Conservation (phyloP, 306 rosid genomes). For the Rosa rugosa region DNA sequence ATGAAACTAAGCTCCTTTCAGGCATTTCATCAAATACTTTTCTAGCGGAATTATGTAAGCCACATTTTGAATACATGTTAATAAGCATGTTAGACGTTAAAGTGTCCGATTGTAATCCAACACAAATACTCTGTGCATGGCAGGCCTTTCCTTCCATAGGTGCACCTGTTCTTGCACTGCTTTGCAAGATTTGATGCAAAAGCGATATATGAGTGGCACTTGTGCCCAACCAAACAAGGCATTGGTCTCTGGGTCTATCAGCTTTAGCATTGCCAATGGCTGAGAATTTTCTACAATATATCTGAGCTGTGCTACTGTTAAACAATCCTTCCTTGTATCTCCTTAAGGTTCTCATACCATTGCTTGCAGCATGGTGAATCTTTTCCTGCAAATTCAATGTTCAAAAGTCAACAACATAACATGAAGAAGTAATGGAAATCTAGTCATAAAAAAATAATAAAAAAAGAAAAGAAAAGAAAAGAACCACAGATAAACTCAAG, state of each 20-base stretch:
- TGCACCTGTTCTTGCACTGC: constrained; percentile 49
- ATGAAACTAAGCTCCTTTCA: constrained; percentile 64
- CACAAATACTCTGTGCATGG: constrained; percentile 58
- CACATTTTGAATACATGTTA: constrained; percentile 71
- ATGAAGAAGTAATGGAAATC: neutral
- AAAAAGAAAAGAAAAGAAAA: neutral
- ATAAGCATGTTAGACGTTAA: constrained; percentile 75
- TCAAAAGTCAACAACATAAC: neutral
- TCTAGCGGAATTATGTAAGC: constrained; percentile 48
- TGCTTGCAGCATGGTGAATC: constrained; percentile 15
- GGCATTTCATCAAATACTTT: constrained; percentile 65
- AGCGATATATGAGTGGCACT: constrained; percentile 30
- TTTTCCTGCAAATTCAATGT: neutral
- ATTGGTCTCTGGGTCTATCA: constrained; percentile 20
- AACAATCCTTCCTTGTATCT: constrained; percentile 23
- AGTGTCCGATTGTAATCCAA: constrained; percentile 51
- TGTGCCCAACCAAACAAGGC: constrained; percentile 24
- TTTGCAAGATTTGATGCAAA: constrained; percentile 57
- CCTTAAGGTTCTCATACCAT: constrained; percentile 39
- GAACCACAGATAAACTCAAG: neutral
- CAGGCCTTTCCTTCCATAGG: constrained; percentile 54
- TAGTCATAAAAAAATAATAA: neutral
- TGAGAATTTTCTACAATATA: constrained; percentile 34
- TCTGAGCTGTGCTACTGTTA: constrained; percentile 12
- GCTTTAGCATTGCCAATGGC: constrained; percentile 30